These are phyloP conservation scores for Anisogramma anomala DNA, from an alignment of 2,329 filamentous ascomycete genomes.

Conservation along the genomic window DNA sequence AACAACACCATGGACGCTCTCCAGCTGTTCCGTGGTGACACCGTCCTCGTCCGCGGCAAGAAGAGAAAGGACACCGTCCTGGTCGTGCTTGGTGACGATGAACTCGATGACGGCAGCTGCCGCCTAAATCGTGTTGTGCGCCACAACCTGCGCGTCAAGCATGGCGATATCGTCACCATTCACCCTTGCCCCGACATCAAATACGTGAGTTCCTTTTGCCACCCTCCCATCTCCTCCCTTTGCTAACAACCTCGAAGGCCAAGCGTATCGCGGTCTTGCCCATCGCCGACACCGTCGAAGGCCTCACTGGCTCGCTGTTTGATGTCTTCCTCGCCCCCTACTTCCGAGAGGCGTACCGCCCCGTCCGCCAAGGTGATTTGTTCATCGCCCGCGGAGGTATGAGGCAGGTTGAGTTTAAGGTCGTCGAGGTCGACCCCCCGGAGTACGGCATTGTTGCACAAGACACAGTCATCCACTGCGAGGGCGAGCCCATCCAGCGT, in stretches of 20 bases:
- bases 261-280: constrained; percentile 98
- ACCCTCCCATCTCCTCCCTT: background rate
- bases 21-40: constrained; percentile 97
- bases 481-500: constrained; percentile 89
- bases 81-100: constrained; percentile 94
- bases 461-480: constrained; percentile 97
- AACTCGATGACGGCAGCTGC: constrained; percentile 92
- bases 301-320: constrained; percentile 93
- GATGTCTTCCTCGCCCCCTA: constrained; percentile 98
- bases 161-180: constrained; percentile 94
- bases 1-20: constrained; percentile 98
- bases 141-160: constrained; percentile 97
- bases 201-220: constrained; percentile 61
- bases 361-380: constrained; percentile 90
- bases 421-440: constrained; percentile 94
- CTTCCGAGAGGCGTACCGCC: constrained; percentile 97
- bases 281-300: constrained; percentile 96
- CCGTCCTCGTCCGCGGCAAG: constrained; percentile 96
- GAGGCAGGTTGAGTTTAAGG: constrained; percentile 99
- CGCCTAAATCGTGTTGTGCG: constrained; percentile 97
- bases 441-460: constrained; percentile 98
- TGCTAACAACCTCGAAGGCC: constrained; percentile 46
- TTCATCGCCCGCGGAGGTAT: constrained; percentile 97
- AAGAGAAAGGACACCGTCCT: constrained; percentile 98
- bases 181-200: constrained; percentile 99